These are phyloP conservation scores for Phytophthora podocarpi DNA, from an alignment of 352 stramenopile genomes.

Conservation along the genomic window DNA sequence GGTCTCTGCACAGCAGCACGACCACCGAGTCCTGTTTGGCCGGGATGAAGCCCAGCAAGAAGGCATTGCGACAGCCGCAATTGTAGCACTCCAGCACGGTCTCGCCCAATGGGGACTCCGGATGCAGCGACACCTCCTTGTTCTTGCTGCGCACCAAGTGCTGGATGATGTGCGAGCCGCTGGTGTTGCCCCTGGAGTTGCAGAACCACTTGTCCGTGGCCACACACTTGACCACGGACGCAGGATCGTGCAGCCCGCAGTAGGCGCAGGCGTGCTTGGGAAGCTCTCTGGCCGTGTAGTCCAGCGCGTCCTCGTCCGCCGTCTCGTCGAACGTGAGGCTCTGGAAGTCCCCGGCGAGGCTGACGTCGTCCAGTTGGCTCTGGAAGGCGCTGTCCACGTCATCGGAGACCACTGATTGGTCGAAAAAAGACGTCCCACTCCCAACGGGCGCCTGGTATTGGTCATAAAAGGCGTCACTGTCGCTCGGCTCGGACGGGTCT, in stretches of 20 bases:
- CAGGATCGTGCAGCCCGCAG: conserved; percentile 97
- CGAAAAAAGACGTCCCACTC: conserved; percentile 25
- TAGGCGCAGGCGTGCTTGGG: conserved; percentile 95
- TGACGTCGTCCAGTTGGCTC: conserved; percentile 46
- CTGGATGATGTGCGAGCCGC: conserved; percentile 97
- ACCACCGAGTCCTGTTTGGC: conserved; percentile 96
- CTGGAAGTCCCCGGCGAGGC: conserved; percentile 57
- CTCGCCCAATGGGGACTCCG: conserved; percentile 96
- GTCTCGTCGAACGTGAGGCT: conserved; percentile 75
- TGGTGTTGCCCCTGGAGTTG: conserved; percentile 95
- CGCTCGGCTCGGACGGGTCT: conserved; percentile 52
- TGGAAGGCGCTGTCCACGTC: conserved; percentile 37
- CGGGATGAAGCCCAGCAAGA: conserved; percentile 98
- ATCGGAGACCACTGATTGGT: conserved; percentile 28
- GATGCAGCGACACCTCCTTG: conserved; percentile 92
- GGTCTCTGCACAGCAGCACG: conserved; percentile 97
- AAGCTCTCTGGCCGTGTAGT: conserved; percentile 77
- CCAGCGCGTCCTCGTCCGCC: conserved; percentile 68
- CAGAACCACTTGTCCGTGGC: conserved; percentile 98
- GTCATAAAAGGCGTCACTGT: conserved; percentile 63
- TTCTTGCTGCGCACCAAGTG: conserved; percentile 96
- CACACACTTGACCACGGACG: conserved; percentile 97
- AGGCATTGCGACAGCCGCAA: conserved; percentile 98
- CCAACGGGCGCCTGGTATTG: conserved; percentile 48
- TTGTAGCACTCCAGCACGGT: conserved; percentile 99